Base-by-base conservation (phyloP, 2,329 filamentous ascomycete genomes). In the Talaromyces sp. region DNA sequence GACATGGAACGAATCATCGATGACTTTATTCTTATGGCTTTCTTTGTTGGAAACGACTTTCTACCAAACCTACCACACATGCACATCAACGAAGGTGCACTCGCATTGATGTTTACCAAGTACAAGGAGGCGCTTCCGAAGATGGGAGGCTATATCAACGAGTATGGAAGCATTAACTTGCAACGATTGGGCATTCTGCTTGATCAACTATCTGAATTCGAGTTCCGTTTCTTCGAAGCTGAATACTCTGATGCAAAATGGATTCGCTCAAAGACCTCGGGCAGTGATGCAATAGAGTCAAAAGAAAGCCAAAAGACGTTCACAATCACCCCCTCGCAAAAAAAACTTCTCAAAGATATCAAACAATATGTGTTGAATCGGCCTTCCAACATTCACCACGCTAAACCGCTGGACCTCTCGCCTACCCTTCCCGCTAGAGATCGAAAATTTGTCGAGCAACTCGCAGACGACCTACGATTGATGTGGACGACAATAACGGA, bases 21-120 rank as follows among this genome's bases (percentile, higher is more conserved):
- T 77, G 95, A 99, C 83, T 99, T 99, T 79, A 98, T 99, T 75
- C 86, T 99, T 67, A 97, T 99, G 93, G 94, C 93, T 57, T 99
- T 99, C 82, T 99, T 99, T 78, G 92, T 99, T 73, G 95, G 95
- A 75, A 99, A 99, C 79, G 95, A 99, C 85, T 99, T 99, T 81
- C 85, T 99, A 77, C 95, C 95, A 3, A 97, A 99, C 79, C 84
- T 99, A 66, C 96, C 96, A 5, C 92, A 96, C 74, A 81, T 99
- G 69, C 95, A 99, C 79, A 99, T 99, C 79, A 99, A 99, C 78
- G 96, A 99, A 79, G 96, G 95, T 69, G 95, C 96, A 25, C 82
- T 99, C 78, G 92, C 94, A 27, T 89, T 95, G 74, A 99, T 99
- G 95, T 99, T 99, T 78, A 90, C 90, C 74, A 88, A 97, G 67